Conservation (phyloP, 306 rosid genomes). For the Dryas drummondii region DNA sequence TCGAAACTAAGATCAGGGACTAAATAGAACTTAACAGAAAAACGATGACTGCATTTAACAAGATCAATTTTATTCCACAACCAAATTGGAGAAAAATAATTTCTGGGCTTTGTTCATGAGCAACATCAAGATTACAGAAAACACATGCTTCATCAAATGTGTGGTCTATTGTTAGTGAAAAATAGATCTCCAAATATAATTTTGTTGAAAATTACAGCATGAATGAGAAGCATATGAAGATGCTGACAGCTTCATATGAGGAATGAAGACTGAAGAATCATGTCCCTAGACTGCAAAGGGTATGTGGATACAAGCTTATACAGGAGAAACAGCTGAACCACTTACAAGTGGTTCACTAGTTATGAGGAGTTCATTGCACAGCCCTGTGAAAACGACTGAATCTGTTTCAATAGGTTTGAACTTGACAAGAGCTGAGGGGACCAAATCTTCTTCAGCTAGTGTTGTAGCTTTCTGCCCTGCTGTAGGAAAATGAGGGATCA, state of each 20-base stretch:
- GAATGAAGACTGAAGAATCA: not conserved
- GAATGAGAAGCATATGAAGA: constrained; percentile 18
- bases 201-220: constrained; percentile 15
- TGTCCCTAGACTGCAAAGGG: not conserved
- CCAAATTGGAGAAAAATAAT: not conserved
- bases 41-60: not conserved
- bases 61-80: not conserved
- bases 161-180: constrained; percentile 10
- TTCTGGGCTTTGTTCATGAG: not conserved
- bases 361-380: constrained; percentile 76
- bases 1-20: not conserved
- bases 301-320: constrained; percentile 15
- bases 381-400: constrained; percentile 77
- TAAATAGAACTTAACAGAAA: not conserved
- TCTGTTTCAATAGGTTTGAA: constrained; percentile 90
- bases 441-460: constrained; percentile 80
- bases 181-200: not conserved
- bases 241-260: not conserved
- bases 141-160: not conserved
- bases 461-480: constrained; percentile 53
- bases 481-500: constrained; percentile 58
- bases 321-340: constrained; percentile 40
- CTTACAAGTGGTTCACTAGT: constrained; percentile 77
- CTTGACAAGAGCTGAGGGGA: constrained; percentile 89
- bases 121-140: not conserved